These are phyloP conservation scores for Fonsecaea erecta DNA, from an alignment of 2,329 filamentous ascomycete genomes.

Conservation along the genomic window DNA sequence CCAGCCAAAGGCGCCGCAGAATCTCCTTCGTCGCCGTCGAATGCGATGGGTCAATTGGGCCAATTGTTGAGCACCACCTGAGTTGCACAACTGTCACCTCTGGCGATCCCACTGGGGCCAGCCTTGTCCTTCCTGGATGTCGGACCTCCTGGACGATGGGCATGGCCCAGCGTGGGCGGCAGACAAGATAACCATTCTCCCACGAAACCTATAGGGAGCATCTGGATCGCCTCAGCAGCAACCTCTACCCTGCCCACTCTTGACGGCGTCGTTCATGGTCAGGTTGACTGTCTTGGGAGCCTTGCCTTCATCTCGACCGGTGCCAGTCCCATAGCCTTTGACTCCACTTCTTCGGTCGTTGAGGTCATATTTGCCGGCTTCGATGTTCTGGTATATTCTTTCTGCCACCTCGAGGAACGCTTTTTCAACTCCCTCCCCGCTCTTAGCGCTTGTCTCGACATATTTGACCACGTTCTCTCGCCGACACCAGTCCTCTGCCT, in stretches of 20 bases:
- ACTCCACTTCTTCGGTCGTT: slow-evolving; percentile 92
- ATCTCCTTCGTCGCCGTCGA: not conserved
- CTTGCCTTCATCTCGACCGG: slow-evolving; percentile 41
- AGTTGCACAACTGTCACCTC: not conserved
- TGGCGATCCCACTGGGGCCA: not conserved
- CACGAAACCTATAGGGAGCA: not conserved
- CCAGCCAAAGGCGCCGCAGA: not conserved
- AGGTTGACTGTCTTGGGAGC: slow-evolving; percentile 50
- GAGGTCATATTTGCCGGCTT: slow-evolving; percentile 90
- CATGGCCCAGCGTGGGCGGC: not conserved
- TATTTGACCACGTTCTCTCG: slow-evolving; percentile 87
- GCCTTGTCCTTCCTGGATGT: not conserved
- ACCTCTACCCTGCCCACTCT: slow-evolving; percentile 45
- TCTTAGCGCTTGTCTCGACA: slow-evolving; percentile 95
- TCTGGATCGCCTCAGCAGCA: slow-evolving; percentile 30
- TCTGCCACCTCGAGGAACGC: slow-evolving; percentile 94
- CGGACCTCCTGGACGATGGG: not conserved
- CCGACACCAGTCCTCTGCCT: slow-evolving; percentile 88
- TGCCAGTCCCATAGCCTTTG: slow-evolving; percentile 63
- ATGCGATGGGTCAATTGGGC: not conserved
- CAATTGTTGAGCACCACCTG: not conserved
- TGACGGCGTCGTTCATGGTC: slow-evolving; percentile 55
- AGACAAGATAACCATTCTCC: not conserved
- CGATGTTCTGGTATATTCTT: slow-evolving; percentile 95
- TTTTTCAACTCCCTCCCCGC: slow-evolving; percentile 87